These are phyloP conservation scores for Hypoxylon sp. DNA, from an alignment of 2,329 filamentous ascomycete genomes.

Conservation along the genomic window DNA sequence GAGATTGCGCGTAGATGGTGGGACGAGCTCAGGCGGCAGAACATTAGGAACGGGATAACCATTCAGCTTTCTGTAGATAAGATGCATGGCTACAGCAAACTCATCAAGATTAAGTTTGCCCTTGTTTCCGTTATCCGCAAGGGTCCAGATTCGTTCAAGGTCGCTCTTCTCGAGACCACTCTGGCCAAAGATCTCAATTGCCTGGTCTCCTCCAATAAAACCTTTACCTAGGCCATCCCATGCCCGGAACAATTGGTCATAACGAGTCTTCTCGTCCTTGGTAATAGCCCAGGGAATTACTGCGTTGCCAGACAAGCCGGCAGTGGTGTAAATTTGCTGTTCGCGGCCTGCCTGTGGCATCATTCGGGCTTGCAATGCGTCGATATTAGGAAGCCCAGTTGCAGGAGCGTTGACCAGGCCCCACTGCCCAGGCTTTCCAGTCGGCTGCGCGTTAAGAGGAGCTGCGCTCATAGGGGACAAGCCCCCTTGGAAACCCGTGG, in stretches of 20 bases:
- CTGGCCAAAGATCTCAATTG: constrained; percentile 97
- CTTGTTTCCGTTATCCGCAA: constrained; percentile 94
- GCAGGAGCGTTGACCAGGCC: constrained; percentile 96
- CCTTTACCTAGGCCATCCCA: constrained; percentile 97
- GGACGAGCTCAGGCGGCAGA: constrained; percentile 91
- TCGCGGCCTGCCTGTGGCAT: constrained; percentile 98
- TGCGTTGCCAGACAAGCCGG: constrained; percentile 91
- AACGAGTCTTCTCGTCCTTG: constrained; percentile 97
- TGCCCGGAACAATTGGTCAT: constrained; percentile 93
- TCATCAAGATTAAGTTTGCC: constrained; percentile 95
- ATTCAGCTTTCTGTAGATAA: constrained; percentile 97
- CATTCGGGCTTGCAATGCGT: constrained; percentile 91
- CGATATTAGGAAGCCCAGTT: constrained; percentile 91
- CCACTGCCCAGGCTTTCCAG: constrained; percentile 94
- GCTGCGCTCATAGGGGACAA: constrained; percentile 67
- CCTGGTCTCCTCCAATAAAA: constrained; percentile 90
- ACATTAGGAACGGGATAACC: constrained; percentile 92
- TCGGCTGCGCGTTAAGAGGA: constrained; percentile 91
- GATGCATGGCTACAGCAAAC: constrained; percentile 98
- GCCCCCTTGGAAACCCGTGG: constrained; percentile 76
- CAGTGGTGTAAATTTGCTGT: constrained; percentile 83
- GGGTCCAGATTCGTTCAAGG: constrained; percentile 92
- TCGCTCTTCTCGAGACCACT: constrained; percentile 93
- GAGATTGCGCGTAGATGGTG: constrained; percentile 93
- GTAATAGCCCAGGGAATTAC: constrained; percentile 99